Percentiles rank a stretch among this genome's conserved stretches.
phyloP scores from a whole-genome alignment of 148 eudicot species.

The Camellia granthamiana region DNA sequence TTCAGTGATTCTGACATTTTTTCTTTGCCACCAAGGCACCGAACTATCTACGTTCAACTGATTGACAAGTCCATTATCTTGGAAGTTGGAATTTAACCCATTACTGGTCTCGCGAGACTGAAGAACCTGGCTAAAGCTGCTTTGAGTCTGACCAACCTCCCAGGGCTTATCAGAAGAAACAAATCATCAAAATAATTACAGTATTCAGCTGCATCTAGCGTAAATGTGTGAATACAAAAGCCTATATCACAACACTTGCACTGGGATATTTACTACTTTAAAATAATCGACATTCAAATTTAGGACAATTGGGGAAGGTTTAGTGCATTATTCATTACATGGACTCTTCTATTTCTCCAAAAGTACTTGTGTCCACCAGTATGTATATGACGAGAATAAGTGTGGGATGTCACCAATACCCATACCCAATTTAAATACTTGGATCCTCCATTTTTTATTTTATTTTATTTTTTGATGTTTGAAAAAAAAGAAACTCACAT shows the following conservation, averaged over 20 bases:
- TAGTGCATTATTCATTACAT: no score
- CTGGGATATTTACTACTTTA: neutral
- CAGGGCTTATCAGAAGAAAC: constrained; percentile 59
- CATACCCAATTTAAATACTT: no score
- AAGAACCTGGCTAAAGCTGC: constrained; percentile 28
- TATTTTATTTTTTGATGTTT: no score
- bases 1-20: constrained; percentile 54
- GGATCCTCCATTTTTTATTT: no score
- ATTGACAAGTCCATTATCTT: constrained; percentile 36
- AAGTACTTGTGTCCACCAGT: no score
- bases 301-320: neutral
- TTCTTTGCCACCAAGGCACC: constrained; percentile 67
- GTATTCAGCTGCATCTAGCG: neutral
- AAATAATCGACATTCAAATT: neutral
- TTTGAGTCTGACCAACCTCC: constrained; percentile 51
- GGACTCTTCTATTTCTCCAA: no score
- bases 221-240: neutral
- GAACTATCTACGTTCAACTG: constrained; percentile 45
- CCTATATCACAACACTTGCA: neutral
- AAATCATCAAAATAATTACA: neutral
- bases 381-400: no score
- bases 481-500: no score
- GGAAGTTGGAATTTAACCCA: constrained; percentile 26
- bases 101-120: constrained; percentile 30
- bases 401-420: no score